These are phyloP conservation scores for Acer campestre DNA, from an alignment of 345 rosid species.

Conservation along the genomic window DNA sequence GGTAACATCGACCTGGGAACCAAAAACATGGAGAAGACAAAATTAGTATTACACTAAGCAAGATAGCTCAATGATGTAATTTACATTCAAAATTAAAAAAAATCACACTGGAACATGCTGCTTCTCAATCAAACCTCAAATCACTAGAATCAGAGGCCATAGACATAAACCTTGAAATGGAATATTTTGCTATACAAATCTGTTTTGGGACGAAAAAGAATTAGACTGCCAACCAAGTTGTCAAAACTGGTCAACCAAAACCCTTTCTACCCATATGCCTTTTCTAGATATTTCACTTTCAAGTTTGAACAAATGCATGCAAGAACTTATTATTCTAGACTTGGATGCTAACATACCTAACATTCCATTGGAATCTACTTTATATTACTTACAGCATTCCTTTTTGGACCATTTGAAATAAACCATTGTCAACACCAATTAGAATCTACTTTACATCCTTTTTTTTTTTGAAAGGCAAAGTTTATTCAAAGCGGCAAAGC, in stretches of 20 bases:
- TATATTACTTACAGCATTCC: background rate
- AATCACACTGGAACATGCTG: background rate
- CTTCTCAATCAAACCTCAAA: background rate
- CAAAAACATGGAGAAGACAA: background rate
- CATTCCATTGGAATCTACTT: background rate
- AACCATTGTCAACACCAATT: background rate
- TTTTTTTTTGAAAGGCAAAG: too few species aligned
- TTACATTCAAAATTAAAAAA: background rate
- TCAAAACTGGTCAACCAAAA: background rate
- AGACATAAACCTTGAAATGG: background rate
- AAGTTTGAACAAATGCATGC: background rate
- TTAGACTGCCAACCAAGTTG: background rate
- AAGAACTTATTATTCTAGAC: background rate
- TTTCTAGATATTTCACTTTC: background rate
- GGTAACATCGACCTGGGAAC: slow-evolving; percentile 17
- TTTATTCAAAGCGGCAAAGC: too few species aligned
- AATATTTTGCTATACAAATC: background rate
- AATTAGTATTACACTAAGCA: background rate
- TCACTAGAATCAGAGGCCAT: background rate
- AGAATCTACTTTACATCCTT: background rate
- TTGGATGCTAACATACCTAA: background rate
- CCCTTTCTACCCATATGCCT: background rate
- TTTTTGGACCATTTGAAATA: background rate
- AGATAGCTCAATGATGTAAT: background rate
- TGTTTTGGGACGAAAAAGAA: background rate